A percentile compares a stretch with the other conserved stretches of the same genome.
Conservation (phyloP, 2,329 filamentous ascomycete species). For the Geosmithia putterillii region DNA sequence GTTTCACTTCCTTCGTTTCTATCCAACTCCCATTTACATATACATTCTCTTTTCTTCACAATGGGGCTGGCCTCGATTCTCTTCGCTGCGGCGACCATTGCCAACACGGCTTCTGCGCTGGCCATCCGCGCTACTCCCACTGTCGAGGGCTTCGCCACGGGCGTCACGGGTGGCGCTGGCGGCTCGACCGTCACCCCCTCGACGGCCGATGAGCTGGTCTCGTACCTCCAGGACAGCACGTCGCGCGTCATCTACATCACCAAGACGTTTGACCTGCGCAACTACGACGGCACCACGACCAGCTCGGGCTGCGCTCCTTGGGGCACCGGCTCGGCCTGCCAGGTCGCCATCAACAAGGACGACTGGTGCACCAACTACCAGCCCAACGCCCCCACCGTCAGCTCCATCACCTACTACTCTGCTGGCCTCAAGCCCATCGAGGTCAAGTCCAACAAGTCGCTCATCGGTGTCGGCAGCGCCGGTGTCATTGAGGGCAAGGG, state of each 20-base stretch:
- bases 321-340: slow-evolving; percentile 16
- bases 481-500: slow-evolving; percentile 48
- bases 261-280: slow-evolving; percentile 43
- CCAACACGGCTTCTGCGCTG: neutral
- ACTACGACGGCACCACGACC: slow-evolving; percentile 38
- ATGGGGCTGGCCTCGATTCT: neutral
- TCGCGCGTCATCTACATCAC: slow-evolving; percentile 46
- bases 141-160: slow-evolving; percentile 1
- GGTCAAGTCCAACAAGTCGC: slow-evolving; percentile 43
- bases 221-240: slow-evolving; percentile 32
- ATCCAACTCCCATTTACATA: neutral
- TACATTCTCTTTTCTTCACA: neutral
- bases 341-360: neutral
- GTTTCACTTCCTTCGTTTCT: too few relatives aligned
- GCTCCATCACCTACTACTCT: neutral
- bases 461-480: slow-evolving; percentile 34
- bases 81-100: neutral
- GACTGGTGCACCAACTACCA: slow-evolving; percentile 1
- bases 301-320: slow-evolving; percentile 37
- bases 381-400: neutral
- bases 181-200: neutral
- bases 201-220: slow-evolving; percentile 1
- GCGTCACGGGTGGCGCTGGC: neutral
- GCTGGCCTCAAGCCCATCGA: slow-evolving; percentile 30
- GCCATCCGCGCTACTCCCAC: neutral